phyloP scores from a whole-genome alignment of 2,329 filamentous ascomycete genomes.

The Exophiala sp. region DNA sequence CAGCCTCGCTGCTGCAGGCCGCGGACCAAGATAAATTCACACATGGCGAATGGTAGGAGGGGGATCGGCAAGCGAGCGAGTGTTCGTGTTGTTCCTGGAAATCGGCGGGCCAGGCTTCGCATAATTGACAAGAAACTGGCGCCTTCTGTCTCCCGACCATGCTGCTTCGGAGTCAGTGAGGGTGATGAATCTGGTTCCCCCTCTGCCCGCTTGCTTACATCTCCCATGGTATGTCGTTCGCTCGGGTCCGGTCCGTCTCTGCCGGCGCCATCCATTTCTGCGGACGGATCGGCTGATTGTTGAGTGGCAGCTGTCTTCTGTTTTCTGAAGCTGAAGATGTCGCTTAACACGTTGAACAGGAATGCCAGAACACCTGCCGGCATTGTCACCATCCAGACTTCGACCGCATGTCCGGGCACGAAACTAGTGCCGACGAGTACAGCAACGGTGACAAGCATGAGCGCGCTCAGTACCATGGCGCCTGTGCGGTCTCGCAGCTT shows the following conservation, averaged over 20 bases:
- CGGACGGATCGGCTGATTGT: constrained; percentile 13
- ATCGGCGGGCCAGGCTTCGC: constrained; percentile 13
- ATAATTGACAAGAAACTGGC: constrained; percentile 17
- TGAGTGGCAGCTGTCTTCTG: constrained; percentile 3
- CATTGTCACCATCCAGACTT: constrained; percentile 29
- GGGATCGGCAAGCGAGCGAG: constrained; percentile 22
- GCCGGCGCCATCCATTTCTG: constrained; percentile 11
- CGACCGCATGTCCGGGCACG: constrained; percentile 25
- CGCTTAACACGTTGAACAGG: constrained; percentile 23
- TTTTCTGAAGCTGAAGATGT: constrained; percentile 17
- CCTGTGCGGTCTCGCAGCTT: constrained; percentile 26
- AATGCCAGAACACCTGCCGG: constrained; percentile 27
- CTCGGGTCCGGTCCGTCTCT: neutral
- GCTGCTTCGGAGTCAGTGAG: neutral
- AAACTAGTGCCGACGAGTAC: constrained; percentile 30
- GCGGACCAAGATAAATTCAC: constrained; percentile 29
- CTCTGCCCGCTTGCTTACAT: neutral
- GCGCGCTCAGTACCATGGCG: constrained; percentile 24
- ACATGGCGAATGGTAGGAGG: constrained; percentile 29
- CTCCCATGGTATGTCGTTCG: neutral
- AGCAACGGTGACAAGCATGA: constrained; percentile 27
- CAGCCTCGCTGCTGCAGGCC: constrained; percentile 27
- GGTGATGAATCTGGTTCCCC: neutral
- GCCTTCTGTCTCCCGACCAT: neutral
- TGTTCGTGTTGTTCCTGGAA: constrained; percentile 24